Evolutionary conservation across 257 asterid genomes (phyloP), one percentile per base, ranked within the genome.

Genomic region (Nicotiana tabacum): DNA sequence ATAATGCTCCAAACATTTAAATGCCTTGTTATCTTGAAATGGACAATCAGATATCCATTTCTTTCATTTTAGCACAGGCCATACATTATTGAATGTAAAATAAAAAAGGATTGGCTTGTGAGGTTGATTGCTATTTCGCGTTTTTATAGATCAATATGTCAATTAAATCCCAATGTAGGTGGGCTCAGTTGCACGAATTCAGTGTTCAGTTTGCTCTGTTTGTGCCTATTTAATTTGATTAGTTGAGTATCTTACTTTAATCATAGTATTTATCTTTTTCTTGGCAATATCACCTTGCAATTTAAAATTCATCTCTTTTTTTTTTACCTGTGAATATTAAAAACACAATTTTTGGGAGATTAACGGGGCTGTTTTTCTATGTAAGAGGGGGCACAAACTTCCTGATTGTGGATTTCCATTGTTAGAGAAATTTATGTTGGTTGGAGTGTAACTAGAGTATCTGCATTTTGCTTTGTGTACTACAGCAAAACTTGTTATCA

Each of bases 401-500:
- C 39, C 55, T 32, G 48, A 15, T 51, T 21, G 30, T 9, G 15
- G 21, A 69, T 69, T 39, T 15, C 55, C 8, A 51, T 13, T 5
- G 57, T n/a, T 11, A n/a, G 16, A 39, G 77, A 39, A 9, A 32
- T 69, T 58, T 8, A 11, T n/a, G 18, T 0, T 46, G 48, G 79
- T 3, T 72, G 61, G 9, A 24, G 27, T 66, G 17, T 72, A 16
- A 60, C 46, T 24, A 48, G 17, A n/a, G 55, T 51, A 35, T 66
- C 21, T 60, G 4, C 7, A 62, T 5, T 5, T 18, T 12, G 46
- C 15, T 32, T 35, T 82, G 43, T 39, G 3, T 48, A 2, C 12
- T 46, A 1, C 78, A 87, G 88, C 84, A 57, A 88, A 88, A 68
- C 80, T 85, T 85, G 57, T 85, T 13, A 82, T 85, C 64, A 85